phyloP scores from a whole-genome alignment of 192 early-diverging fungal genomes.

The Irineochytrium annulatum region DNA sequence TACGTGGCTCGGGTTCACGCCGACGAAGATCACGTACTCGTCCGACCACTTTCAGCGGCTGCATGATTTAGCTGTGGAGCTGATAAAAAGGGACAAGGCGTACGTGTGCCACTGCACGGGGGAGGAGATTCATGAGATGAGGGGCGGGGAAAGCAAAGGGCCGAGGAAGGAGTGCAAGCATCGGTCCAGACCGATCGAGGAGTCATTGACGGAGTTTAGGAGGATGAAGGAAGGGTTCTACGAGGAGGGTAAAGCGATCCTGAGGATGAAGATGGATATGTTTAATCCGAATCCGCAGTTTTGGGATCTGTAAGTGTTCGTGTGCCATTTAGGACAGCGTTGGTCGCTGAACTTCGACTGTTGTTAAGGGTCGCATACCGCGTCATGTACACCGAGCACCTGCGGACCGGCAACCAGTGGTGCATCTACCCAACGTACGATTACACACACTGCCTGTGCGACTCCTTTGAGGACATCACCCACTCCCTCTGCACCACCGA shows the following conservation, averaged over 20 bases:
- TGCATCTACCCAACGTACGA: conserved; percentile 99
- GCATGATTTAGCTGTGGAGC: conserved; percentile 89
- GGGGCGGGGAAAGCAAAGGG: conserved; percentile 88
- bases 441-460: conserved; percentile 96
- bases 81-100: conserved; percentile 84
- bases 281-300: conserved; percentile 97
- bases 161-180: conserved; percentile 84
- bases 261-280: conserved; percentile 99
- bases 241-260: conserved; percentile 79
- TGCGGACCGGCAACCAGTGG: conserved; percentile 90
- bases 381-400: conserved; percentile 84
- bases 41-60: conserved; percentile 97
- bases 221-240: conserved; percentile 99
- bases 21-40: conserved; percentile 89
- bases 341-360: background rate
- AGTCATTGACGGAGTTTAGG: conserved; percentile 89
- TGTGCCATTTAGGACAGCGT: too few species aligned
- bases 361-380: conserved; percentile 78
- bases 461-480: conserved; percentile 99
- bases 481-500: conserved; percentile 98
- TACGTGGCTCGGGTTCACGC: conserved; percentile 94
- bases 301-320: conserved; percentile 86
- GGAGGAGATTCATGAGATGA: conserved; percentile 85
- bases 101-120: conserved; percentile 95
- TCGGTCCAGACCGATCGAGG: conserved; percentile 85